These are phyloP conservation scores for Colletotrichum gigasporum DNA, from an alignment of 2,329 filamentous ascomycete genomes.

Conservation along the genomic window DNA sequence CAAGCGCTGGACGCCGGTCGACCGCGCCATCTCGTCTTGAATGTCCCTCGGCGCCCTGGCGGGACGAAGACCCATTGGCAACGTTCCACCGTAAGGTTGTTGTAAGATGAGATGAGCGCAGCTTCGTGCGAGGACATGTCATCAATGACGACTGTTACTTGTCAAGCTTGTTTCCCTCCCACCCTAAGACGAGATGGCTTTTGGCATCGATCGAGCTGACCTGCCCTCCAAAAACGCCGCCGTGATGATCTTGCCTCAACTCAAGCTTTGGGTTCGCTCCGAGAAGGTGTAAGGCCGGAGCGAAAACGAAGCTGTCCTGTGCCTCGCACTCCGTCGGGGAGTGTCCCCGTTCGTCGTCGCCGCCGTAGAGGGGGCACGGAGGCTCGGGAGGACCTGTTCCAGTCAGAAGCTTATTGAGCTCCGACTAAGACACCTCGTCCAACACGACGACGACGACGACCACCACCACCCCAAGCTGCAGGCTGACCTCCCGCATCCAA, in stretches of 20 bases:
- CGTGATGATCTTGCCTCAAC: too few species aligned
- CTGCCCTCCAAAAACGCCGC: too few species aligned
- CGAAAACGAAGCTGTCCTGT: neutral
- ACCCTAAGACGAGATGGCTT: too few species aligned
- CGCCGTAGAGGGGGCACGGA: neutral
- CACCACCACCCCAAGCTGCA: too few species aligned
- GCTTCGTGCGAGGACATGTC: neutral
- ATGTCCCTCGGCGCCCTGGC: too few species aligned
- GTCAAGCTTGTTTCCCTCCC: too few species aligned
- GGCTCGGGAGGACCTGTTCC: neutral
- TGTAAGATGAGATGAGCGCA: neutral
- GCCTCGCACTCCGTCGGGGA: neutral
- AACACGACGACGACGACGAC: too few species aligned
- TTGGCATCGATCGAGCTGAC: too few species aligned
- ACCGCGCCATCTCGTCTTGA: too few species aligned
- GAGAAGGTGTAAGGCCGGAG: neutral
- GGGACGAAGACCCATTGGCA: neutral
- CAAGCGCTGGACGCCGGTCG: too few species aligned
- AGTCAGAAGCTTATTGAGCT: conserved; percentile 7
- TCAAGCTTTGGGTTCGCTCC: too few species aligned
- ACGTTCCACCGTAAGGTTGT: neutral
- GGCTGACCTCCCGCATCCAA: neutral
- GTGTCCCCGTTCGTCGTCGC: neutral
- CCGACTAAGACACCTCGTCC: neutral
- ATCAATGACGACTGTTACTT: conserved; percentile 1